Evolutionary conservation across 495 filamentous ascomycete species (phyloP).

Genomic region (Cercophora scortea): DNA sequence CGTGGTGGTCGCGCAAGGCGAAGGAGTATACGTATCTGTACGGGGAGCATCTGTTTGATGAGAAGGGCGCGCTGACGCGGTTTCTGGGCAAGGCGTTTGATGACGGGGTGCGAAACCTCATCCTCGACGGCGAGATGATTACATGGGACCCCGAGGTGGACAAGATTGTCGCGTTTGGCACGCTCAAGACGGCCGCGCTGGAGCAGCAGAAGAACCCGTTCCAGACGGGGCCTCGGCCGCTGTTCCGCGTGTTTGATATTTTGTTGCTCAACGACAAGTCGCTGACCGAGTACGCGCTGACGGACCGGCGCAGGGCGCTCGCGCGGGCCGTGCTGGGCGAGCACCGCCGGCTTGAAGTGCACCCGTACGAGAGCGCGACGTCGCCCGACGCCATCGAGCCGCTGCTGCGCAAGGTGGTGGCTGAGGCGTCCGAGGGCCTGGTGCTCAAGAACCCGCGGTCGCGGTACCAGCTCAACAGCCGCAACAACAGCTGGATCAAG

Average conservation of each 20-base stretch:
- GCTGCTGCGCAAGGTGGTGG: constrained; percentile 71
- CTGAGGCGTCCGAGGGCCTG: constrained; percentile 81
- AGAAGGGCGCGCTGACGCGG: constrained; percentile 69
- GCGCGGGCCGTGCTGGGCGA: constrained; percentile 55
- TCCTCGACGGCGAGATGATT: constrained; percentile 97
- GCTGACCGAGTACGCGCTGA: constrained; percentile 73
- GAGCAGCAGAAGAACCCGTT: constrained; percentile 74
- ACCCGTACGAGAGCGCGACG: constrained; percentile 60
- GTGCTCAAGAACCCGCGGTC: constrained; percentile 92
- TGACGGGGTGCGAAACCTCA: constrained; percentile 69
- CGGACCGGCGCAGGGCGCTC: constrained; percentile 73
- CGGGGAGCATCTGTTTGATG: constrained; percentile 66
- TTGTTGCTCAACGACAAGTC: constrained; percentile 75
- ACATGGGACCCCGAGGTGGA: constrained; percentile 92
- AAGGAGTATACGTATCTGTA: constrained; percentile 98
- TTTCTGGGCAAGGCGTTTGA: constrained; percentile 74
- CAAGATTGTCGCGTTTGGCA: constrained; percentile 82
- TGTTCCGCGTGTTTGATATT: constrained; percentile 84
- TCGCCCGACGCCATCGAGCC: constrained; percentile 67
- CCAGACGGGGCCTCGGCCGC: constrained; percentile 61
- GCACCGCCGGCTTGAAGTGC: constrained; percentile 74
- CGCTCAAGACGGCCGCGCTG: constrained; percentile 84
- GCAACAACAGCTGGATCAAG: constrained; percentile 97
- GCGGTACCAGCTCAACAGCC: constrained; percentile 77
- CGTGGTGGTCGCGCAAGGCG: constrained; percentile 92